Base-by-base conservation (phyloP, 2,329 filamentous ascomycete genomes). In the Periconia sp. region DNA sequence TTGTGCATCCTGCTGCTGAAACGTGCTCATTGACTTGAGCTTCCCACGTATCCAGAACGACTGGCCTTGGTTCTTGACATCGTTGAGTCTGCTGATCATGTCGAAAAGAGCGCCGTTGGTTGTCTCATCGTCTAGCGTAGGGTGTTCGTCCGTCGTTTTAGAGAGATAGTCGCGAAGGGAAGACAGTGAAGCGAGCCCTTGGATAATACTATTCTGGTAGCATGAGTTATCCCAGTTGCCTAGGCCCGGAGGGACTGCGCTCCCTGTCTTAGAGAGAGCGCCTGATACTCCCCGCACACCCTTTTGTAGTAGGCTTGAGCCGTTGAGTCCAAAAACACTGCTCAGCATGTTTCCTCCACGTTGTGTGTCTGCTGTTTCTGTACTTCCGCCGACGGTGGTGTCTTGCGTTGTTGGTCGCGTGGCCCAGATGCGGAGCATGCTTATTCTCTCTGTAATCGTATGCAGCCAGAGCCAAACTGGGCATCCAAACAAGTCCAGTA, bases 1-100 rank as follows among this genome's bases (percentile, higher is more conserved):
- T 65, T 97, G 94, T 4, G 94, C 94, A 71, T 99, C 94, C 70
- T 99, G 94, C 66, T 97, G 94, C 56, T 95, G 88, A 83, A 88
- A 95, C 21, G 89, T 96, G 69, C 87, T 92, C 86, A 97, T 95
- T 8, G 86, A 92, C 70, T 96, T 96, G 32, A 96, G 75, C 40
- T 87, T 83, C 1, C 81, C 75, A 0, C 89, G 88, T 5, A 91
- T 91, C 89, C 89, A 96, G 11, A 96, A 76, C 15, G 85, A 86
- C 58, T 79, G 80, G 6, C 89, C 89, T 48, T 89, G 86, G 58
- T 91, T 89, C 7, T 78, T 73, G 0, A 80, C 72, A 59, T 87
- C 79, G 57, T 87, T 89, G 25, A 96, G 75, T 42, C 84, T 82
- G n/a, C 73, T 72, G 35, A 95, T 81, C 10, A 92, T 79, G 4